Evolutionary conservation across 768 basidiomycete species (phyloP).

Genomic region (Boletus huronensis): DNA sequence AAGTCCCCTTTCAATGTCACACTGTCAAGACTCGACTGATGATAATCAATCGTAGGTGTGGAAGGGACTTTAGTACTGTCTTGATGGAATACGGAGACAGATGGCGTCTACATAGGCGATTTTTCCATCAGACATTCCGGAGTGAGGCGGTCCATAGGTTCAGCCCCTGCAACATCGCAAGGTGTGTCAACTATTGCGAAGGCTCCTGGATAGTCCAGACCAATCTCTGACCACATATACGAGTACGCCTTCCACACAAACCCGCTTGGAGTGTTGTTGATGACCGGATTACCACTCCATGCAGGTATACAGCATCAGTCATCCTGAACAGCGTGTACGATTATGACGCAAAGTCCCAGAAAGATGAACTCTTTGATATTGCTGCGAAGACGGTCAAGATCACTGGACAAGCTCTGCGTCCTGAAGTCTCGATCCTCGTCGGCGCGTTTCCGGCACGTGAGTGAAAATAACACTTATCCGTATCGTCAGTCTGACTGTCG

Average conservation of each 20-base stretch:
- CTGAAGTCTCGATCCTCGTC: slow-evolving; percentile 18
- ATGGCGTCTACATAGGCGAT: slow-evolving; percentile 32
- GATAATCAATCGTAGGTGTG: slow-evolving; percentile 9
- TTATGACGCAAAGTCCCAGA: slow-evolving; percentile 9
- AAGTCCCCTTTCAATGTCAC: neutral
- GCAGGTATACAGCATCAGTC: slow-evolving; percentile 20
- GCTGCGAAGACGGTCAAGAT: slow-evolving; percentile 5
- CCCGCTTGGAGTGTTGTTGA: neutral
- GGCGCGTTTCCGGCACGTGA: slow-evolving; percentile 17
- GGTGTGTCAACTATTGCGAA: slow-evolving; percentile 30
- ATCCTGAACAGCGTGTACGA: slow-evolving; percentile 23
- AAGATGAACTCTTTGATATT: slow-evolving; percentile 15
- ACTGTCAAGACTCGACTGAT: neutral
- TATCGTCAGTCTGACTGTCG: neutral
- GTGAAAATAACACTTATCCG: neutral
- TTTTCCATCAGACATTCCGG: slow-evolving; percentile 29
- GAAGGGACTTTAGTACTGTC: slow-evolving; percentile 21
- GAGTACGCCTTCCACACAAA: slow-evolving; percentile 22
- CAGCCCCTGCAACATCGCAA: slow-evolving; percentile 30
- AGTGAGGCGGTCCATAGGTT: slow-evolving; percentile 24
- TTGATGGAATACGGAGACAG: slow-evolving; percentile 31
- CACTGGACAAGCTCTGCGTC: slow-evolving; percentile 9
- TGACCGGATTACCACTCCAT: neutral
- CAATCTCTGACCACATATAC: slow-evolving; percentile 31
- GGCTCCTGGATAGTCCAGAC: slow-evolving; percentile 33